Conservation (phyloP, 495 filamentous ascomycete species). For the Xylaria sp. region DNA sequence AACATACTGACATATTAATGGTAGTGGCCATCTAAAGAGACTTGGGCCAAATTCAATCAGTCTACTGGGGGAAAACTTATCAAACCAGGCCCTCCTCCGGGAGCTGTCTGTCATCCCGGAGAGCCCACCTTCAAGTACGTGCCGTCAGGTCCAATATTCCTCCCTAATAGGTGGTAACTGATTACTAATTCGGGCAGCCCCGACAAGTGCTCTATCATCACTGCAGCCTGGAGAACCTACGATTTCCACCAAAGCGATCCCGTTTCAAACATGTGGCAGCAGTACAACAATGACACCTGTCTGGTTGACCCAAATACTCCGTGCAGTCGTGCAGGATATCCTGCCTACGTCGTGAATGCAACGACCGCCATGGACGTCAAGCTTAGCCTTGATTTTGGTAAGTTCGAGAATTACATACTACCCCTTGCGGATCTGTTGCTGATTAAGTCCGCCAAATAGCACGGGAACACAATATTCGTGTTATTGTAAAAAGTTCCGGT, state of each 20-base stretch:
- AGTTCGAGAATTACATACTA: slow-evolving; percentile 3
- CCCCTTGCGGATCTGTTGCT: neutral
- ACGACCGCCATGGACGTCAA: slow-evolving; percentile 51
- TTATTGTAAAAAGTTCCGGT: slow-evolving; percentile 69
- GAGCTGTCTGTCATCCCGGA: slow-evolving; percentile 60
- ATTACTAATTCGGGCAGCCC: slow-evolving; percentile 35
- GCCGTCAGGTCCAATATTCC: neutral
- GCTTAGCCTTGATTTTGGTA: slow-evolving; percentile 51
- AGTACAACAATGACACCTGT: slow-evolving; percentile 55
- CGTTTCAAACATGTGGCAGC: slow-evolving; percentile 49
- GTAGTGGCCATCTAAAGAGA: slow-evolving; percentile 42
- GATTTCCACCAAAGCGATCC: slow-evolving; percentile 48
- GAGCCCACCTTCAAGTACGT: slow-evolving; percentile 33
- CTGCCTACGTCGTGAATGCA: slow-evolving; percentile 56
- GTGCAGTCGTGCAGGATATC: slow-evolving; percentile 53
- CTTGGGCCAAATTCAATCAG: slow-evolving; percentile 44
- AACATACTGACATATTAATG: slow-evolving; percentile 3
- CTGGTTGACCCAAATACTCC: slow-evolving; percentile 46
- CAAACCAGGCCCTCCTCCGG: slow-evolving; percentile 56
- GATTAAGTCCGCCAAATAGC: slow-evolving; percentile 36
- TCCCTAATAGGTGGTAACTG: neutral
- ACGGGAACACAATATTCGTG: slow-evolving; percentile 60
- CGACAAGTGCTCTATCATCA: slow-evolving; percentile 43
- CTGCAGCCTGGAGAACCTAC: slow-evolving; percentile 43
- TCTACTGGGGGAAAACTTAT: slow-evolving; percentile 58